Conservation (phyloP, 2,329 filamentous ascomycete species). For the Sarocladiaceae sp. region DNA sequence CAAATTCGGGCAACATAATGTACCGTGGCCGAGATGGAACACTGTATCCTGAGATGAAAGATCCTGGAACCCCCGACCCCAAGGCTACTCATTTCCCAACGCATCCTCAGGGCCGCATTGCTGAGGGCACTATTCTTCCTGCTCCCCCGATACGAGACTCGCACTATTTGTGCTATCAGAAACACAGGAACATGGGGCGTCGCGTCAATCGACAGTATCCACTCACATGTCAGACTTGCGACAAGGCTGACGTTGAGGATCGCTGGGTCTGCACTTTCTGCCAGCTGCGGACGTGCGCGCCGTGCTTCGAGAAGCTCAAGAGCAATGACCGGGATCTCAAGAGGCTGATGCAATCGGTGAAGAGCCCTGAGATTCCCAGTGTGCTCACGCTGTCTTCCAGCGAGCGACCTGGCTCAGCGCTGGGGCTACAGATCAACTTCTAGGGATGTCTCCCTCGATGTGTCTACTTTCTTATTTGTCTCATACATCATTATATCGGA, state of each 20-base stretch:
- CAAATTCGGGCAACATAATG: constrained; percentile 28
- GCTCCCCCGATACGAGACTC: constrained; percentile 39
- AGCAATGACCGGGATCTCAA: constrained; percentile 37
- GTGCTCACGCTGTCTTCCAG: constrained; percentile 17
- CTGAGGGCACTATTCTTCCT: constrained; percentile 33
- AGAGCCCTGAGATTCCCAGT: neutral
- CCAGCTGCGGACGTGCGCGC: constrained; percentile 46
- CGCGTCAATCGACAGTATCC: constrained; percentile 46
- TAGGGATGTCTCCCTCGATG: neutral
- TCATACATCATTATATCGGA: too few species aligned
- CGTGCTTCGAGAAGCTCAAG: constrained; percentile 39
- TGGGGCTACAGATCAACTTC: constrained; percentile 15
- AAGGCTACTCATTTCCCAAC: constrained; percentile 33
- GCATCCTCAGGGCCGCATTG: constrained; percentile 21
- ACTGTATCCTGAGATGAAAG: constrained; percentile 37
- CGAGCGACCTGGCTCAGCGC: constrained; percentile 17
- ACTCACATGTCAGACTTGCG: constrained; percentile 51
- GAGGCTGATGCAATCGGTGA: constrained; percentile 33
- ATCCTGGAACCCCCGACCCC: constrained; percentile 28
- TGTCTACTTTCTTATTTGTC: neutral
- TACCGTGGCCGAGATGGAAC: constrained; percentile 35
- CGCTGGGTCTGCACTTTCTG: constrained; percentile 48
- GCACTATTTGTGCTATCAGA: constrained; percentile 42
- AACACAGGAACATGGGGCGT: constrained; percentile 44
- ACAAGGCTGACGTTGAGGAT: constrained; percentile 37